These are phyloP conservation scores for Ganoderma leucocontextum DNA, from an alignment of 1,284 basidiomycete genomes.

Conservation along the genomic window DNA sequence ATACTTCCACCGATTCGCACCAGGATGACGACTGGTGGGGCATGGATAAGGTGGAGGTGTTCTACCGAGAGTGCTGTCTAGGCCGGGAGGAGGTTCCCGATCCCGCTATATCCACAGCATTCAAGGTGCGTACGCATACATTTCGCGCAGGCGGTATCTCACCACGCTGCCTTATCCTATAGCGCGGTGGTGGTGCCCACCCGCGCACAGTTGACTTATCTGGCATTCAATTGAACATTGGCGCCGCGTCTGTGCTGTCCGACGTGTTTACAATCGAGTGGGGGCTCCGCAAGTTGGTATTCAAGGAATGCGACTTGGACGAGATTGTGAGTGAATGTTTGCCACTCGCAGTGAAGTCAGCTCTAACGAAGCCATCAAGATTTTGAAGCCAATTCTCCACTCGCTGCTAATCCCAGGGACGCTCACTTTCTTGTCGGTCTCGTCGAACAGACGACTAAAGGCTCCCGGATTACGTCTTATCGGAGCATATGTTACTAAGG, in stretches of 20 bases:
- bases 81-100: conserved; percentile 79
- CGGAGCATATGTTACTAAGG: conserved; percentile 81
- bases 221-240: conserved; percentile 75
- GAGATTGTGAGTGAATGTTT: conserved; percentile 66
- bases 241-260: conserved; percentile 81
- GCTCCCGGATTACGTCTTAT: conserved; percentile 82
- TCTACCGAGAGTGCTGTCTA: conserved; percentile 83
- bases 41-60: conserved; percentile 81
- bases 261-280: conserved; percentile 92
- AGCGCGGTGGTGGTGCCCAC: conserved; percentile 61
- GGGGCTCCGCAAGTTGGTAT: conserved; percentile 83
- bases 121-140: conserved; percentile 63
- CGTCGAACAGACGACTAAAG: conserved; percentile 87
- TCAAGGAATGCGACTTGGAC: conserved; percentile 84
- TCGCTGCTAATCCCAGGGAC: conserved; percentile 87
- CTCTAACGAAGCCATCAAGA: conserved; percentile 48
- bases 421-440: conserved; percentile 85
- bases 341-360: not conserved
- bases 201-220: conserved; percentile 83
- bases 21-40: conserved; percentile 76
- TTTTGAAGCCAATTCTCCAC: conserved; percentile 90
- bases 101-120: conserved; percentile 69
- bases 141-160: not conserved
- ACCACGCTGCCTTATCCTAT: conserved; percentile 9
- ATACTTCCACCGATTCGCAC: conserved; percentile 41